phyloP scores from a whole-genome alignment of 2,329 filamentous ascomycete species.

The Xylaria sp. region DNA sequence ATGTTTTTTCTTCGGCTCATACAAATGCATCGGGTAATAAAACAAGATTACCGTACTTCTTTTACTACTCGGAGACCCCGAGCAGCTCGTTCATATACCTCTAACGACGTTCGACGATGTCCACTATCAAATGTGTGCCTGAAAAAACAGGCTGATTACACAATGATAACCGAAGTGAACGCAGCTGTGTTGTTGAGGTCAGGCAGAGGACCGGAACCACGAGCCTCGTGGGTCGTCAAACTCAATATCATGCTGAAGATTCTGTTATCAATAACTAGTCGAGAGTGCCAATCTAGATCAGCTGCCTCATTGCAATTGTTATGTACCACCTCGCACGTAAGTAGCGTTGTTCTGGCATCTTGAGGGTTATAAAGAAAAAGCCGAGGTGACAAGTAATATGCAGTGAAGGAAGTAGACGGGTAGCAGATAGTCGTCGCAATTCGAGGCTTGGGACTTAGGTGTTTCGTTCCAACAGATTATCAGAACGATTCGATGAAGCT shows the following conservation, averaged over 20 bases:
- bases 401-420: not conserved
- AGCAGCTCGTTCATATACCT: not conserved
- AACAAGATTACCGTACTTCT: not conserved
- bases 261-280: not conserved
- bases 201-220: not conserved
- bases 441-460: not conserved
- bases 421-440: not conserved
- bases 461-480: not conserved
- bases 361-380: not conserved
- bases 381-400: not conserved
- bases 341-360: not conserved
- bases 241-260: not conserved
- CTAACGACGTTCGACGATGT: not conserved
- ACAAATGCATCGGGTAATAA: not conserved
- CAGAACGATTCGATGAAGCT: slow-evolving; percentile 24
- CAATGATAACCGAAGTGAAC: not conserved
- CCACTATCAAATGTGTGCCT: not conserved
- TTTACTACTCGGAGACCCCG: not conserved
- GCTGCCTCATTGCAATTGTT: not conserved
- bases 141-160: not conserved
- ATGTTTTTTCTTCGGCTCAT: not conserved
- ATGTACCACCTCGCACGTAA: not conserved
- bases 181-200: not conserved
- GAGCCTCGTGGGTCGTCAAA: not conserved
- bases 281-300: not conserved